Evolutionary conservation across 768 basidiomycete genomes (phyloP), one percentile per base, ranked within the genome.

Genomic region (Pleurotus platypus): DNA sequence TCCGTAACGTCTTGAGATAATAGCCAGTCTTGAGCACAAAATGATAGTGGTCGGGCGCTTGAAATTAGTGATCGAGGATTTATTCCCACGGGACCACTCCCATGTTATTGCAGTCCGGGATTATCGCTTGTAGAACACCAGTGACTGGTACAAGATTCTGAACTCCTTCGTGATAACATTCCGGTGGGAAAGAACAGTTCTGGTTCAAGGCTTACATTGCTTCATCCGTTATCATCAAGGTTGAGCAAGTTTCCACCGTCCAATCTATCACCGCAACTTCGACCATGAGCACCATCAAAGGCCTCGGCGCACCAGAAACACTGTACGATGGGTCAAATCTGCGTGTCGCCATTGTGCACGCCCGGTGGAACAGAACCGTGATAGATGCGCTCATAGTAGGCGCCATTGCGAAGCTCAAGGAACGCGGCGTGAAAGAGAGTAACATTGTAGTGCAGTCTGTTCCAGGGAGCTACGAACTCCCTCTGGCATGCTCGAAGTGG

Each of bases 391-490:
- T 99, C 49, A 76, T 99, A 57, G 73, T 81, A 1, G 97, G 97
- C 38, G 84, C 89, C 3, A 72, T 92, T 55, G 73, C 76, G 18
- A 94, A 92, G 68, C 81, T 99, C 62, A 89, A 86, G 73, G 85
- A 85, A 65, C 76, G 80, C 35, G 96, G 96, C 22, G 96, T 98
- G 61, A 90, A 90, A 75, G 84, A 92, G 50, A 78, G 79, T 68
- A 95, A 98, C 65, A 98, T 99, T 66, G 81, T 94, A 50, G 75
- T 95, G 45, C 89, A 95, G 75, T 89, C 87, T 37, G 94, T 99
- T 1, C 94, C 96, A 0, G 97, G 97, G 7, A 92, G 90, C 73
- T 99, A 87, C 70, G 97, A 99, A 77, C 80, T 99, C 16, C 97
- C 97, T 67, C 85, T 76, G 78, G 85, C 94, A 12, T 89, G 86